Evolutionary conservation across 768 basidiomycete species (phyloP), one percentile per base, ranked within the genome.

Genomic region (Dictyophora rubrovolvata): DNA sequence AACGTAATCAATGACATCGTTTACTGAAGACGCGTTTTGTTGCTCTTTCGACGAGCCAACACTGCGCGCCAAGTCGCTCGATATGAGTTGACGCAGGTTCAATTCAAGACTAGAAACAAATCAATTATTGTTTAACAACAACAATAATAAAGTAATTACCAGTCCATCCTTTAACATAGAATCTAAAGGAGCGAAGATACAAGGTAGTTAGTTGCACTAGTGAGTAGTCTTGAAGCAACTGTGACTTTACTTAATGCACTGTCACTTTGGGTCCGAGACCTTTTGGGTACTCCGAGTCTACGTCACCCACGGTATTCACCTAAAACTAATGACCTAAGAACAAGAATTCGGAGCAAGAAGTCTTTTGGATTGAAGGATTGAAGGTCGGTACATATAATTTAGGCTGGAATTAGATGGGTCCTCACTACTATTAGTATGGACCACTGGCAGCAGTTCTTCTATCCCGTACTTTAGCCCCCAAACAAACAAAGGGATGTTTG

Each of bases 71-170:
- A 93, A 77, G 71, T 92, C 88, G 22, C 83, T 79, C 20, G 91
- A 69, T 61, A 93, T 86, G 60, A 78, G 77, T 64, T 88, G 87
- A 61, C 83, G 85, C 55, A 90, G 83, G 68, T 88, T 85, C 20
- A 92, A 70, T 68, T 93, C 89, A 17, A 92, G 73, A 68, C 89
- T 91, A 17, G 54, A 16, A 17, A 28, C 2, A 18, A 23, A 28
- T 12, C 54, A 48, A 65, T 53, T 57, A 55, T 42, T 53, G 12
- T 54, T n/a, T 18, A 20, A 34, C 37, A 48, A 37, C 28, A 36
- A 33, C 34, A 23, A 17, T 54, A 28, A 16, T 18, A 48, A 0
- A 55, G 50, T 59, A 2, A 12, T 22, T 63, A 81, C 80, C 74
- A 79, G 66, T 81, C 80, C 80, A 81, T 81, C 11, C 20, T 51